Evolutionary conservation across 768 basidiomycete species (phyloP), one percentile per base, ranked within the genome.

Genomic region (Kwoniella pini): DNA sequence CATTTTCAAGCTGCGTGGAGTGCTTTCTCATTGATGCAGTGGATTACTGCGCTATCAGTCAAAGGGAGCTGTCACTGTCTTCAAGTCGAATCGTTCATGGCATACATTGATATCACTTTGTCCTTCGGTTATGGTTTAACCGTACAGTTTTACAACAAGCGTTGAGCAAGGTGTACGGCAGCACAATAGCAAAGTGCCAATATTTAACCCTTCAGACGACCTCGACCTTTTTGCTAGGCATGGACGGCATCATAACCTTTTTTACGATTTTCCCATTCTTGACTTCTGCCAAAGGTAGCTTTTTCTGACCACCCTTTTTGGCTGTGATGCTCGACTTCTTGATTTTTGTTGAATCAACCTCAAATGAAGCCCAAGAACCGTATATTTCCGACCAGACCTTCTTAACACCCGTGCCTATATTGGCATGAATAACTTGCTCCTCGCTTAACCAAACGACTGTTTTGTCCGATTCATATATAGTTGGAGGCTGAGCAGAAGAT

Each of bases 361-460:
- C 65, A 44, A 72, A 68, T 11, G 21, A 38, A 4, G 69, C 67
- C 74, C 74, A 72, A 15, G 62, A 38, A 0, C 73, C 73, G 31
- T 71, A 75, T 3, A 77, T 62, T 58, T 74, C 72, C n/a, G 69
- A 60, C 78, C 78, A 79, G 2, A 78, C 71, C 54, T 79, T 79
- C 64, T 77, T 76, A 15, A 74, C 74, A 4, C 78, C 77, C 21
- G 77, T 78, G 1, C 78, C 77, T 15, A 79, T 57, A 46, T 78
- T 79, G 3, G 74, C 70, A 51, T 52, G 33, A 45, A 68, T 68
- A 17, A 75, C 64, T n/a, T 45, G 61, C 2, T 44, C 56, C 7
- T 31, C 58, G 39, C 49, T 56, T 3, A 72, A 56, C 72, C 70
- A 74, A 24, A 69, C 63, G 19, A 62, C 67, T 24, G 39, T 31